Evolutionary conservation across 169 alveolate genomes (phyloP).

Genomic region (Plasmodium falciparum): DNA sequence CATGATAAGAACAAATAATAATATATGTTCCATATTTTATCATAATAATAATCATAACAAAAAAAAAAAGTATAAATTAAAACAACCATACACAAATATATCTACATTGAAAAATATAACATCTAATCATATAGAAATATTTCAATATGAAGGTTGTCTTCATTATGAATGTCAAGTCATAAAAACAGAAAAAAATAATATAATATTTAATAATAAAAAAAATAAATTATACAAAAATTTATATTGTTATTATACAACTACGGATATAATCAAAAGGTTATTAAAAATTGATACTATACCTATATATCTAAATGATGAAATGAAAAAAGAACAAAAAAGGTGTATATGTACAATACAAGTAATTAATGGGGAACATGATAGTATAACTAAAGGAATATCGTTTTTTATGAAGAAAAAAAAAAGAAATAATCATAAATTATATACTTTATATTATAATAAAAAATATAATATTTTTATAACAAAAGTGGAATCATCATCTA

Average conservation of each 20-base stretch:
- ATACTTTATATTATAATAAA: constrained; percentile 11
- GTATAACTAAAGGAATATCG: constrained; percentile 18
- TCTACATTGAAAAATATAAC: constrained; percentile 11
- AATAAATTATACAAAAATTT: constrained; percentile 28
- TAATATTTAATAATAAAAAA: not conserved
- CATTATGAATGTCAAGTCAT: constrained; percentile 11
- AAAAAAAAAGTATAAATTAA: not conserved
- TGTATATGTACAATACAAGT: constrained; percentile 26
- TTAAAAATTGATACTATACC: constrained; percentile 12
- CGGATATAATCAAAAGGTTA: not conserved
- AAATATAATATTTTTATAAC: constrained; percentile 3
- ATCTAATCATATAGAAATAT: constrained; percentile 19
- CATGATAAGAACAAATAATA: too few relatives aligned
- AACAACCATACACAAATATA: not conserved
- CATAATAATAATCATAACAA: not conserved
- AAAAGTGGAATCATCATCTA: not conserved
- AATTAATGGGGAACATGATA: not conserved
- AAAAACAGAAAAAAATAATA: not conserved
- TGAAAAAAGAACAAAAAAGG: not conserved
- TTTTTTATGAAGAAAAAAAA: constrained; percentile 17
- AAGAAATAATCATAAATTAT: not conserved
- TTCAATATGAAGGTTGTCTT: constrained; percentile 26
- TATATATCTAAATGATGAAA: constrained; percentile 6
- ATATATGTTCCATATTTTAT: not conserved
- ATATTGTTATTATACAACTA: not conserved